These are phyloP conservation scores for Termitomyces sp. DNA, from an alignment of 768 basidiomycete species.

Conservation along the genomic window DNA sequence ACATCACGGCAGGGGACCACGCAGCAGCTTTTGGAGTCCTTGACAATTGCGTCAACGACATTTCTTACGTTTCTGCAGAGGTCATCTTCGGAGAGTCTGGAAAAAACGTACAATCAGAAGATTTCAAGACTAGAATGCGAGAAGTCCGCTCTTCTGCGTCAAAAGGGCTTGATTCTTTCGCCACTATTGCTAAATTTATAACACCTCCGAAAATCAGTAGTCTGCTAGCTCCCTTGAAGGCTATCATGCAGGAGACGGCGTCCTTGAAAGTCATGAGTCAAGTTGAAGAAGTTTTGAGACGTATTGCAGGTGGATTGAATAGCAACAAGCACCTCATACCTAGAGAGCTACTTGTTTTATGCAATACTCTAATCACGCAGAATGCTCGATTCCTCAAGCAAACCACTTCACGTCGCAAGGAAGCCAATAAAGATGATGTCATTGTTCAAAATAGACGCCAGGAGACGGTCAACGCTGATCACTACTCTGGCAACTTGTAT, in stretches of 20 bases:
- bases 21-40: slow-evolving; percentile 52
- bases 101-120: slow-evolving; percentile 81
- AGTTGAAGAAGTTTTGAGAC: slow-evolving; percentile 84
- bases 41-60: slow-evolving; percentile 73
- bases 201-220: slow-evolving; percentile 73
- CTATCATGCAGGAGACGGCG: slow-evolving; percentile 83
- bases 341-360: slow-evolving; percentile 70
- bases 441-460: slow-evolving; percentile 80
- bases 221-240: slow-evolving; percentile 72
- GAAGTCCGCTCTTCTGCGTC: slow-evolving; percentile 83
- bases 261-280: slow-evolving; percentile 74
- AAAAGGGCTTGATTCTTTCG: slow-evolving; percentile 84
- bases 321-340: slow-evolving; percentile 70
- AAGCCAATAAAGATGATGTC: slow-evolving; percentile 44
- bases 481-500: slow-evolving; percentile 84
- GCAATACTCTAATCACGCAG: slow-evolving; percentile 86
- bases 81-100: slow-evolving; percentile 94
- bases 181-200: slow-evolving; percentile 71
- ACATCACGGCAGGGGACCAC: slow-evolving; percentile 64
- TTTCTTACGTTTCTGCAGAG: slow-evolving; percentile 78
- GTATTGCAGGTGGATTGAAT: slow-evolving; percentile 81
- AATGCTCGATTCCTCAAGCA: slow-evolving; percentile 84
- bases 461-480: slow-evolving; percentile 46
- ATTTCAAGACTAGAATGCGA: slow-evolving; percentile 91
- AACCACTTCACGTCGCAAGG: slow-evolving; percentile 32